Conservation (phyloP, 345 rosid species). For the Rubroshorea leprosula region DNA sequence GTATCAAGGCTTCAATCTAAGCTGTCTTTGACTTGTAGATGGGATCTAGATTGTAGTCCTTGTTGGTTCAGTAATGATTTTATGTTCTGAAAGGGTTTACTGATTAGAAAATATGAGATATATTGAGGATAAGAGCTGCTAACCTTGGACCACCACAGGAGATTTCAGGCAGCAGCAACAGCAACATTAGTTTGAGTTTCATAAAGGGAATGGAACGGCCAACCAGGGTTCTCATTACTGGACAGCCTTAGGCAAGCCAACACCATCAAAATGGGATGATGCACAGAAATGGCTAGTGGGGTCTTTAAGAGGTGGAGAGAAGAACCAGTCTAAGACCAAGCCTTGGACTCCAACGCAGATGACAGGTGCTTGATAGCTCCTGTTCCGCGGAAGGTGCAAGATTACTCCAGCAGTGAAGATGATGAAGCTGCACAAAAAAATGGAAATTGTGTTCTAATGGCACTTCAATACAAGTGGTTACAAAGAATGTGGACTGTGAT, state of each 20-base stretch:
- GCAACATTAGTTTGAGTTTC: slow-evolving; percentile 50
- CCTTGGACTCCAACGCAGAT: slow-evolving; percentile 88
- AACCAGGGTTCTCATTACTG: slow-evolving; percentile 58
- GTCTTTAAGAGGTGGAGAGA: slow-evolving; percentile 57
- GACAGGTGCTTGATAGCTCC: slow-evolving; percentile 85
- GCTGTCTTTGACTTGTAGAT: not conserved
- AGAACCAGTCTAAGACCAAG: slow-evolving; percentile 30
- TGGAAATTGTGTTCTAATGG: slow-evolving; percentile 22
- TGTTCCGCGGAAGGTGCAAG: slow-evolving; percentile 62
- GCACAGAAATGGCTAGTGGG: slow-evolving; percentile 98
- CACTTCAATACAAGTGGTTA: slow-evolving; percentile 36
- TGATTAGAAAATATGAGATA: slow-evolving; percentile 54
- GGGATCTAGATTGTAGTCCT: not conserved
- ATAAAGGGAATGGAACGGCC: slow-evolving; percentile 43
- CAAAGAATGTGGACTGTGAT: slow-evolving; percentile 71
- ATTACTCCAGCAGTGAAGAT: slow-evolving; percentile 39
- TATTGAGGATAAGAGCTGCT: slow-evolving; percentile 39
- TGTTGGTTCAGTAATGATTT: too few species aligned
- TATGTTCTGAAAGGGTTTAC: not conserved
- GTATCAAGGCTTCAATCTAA: too few species aligned
- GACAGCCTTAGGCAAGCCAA: slow-evolving; percentile 69
- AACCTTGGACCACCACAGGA: slow-evolving; percentile 19
- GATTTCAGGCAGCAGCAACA: slow-evolving; percentile 30
- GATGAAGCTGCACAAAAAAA: slow-evolving; percentile 43
- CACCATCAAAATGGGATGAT: slow-evolving; percentile 98